Percentiles rank a stretch among this genome's conserved stretches.
These are phyloP conservation scores for Paecilomyces sp. DNA, from an alignment of 2,329 filamentous ascomycete species.

Conservation along the genomic window DNA sequence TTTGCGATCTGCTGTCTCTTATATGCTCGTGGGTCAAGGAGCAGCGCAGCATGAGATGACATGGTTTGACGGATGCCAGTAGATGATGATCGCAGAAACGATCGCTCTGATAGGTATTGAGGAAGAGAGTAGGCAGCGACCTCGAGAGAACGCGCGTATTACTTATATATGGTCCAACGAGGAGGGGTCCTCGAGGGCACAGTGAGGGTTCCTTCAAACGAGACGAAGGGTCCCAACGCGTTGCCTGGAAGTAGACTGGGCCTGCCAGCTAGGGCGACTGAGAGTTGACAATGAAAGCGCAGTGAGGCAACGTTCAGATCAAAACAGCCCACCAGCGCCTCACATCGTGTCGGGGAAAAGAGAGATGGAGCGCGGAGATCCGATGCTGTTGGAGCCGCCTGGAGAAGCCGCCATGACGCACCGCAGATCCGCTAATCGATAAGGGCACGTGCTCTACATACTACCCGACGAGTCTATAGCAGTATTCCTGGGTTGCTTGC, in stretches of 20 bases:
- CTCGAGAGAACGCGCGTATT: not conserved
- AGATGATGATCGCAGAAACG: not conserved
- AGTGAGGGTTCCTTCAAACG: not conserved
- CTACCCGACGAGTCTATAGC: no score
- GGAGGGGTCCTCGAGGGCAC: not conserved
- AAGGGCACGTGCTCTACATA: not conserved
- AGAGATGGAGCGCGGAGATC: not conserved
- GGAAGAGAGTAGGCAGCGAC: not conserved
- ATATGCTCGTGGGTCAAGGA: conserved; percentile 37
- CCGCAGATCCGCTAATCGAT: not conserved
- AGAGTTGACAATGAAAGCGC: not conserved
- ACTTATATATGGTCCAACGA: not conserved
- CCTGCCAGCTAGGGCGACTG: not conserved
- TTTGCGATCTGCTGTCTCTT: conserved; percentile 26
- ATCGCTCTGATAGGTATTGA: not conserved
- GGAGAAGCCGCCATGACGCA: not conserved
- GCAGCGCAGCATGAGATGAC: conserved; percentile 34
- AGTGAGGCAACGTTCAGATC: not conserved
- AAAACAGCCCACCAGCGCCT: not conserved
- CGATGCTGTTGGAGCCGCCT: not conserved
- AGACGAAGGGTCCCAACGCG: not conserved
- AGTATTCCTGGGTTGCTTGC: no score
- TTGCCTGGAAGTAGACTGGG: not conserved
- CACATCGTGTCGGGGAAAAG: not conserved
- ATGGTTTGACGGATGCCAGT: conserved; percentile 14